phyloP scores from a whole-genome alignment of 805 yeast genomes.

The Nakazawaea pomicola region DNA sequence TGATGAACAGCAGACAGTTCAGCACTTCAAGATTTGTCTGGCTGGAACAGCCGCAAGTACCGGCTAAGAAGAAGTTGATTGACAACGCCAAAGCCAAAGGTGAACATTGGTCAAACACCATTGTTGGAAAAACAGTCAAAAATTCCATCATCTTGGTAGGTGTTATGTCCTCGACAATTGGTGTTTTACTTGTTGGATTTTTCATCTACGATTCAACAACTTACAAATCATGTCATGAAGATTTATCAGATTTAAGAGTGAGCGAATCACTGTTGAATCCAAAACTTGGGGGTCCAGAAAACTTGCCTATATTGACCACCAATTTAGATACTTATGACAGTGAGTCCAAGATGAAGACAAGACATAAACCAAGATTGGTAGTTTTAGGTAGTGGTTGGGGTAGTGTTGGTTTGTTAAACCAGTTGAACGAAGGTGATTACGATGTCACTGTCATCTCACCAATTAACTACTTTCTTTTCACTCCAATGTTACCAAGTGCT shows the following conservation, averaged over 20 bases:
- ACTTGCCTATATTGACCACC: slow-evolving; percentile 54
- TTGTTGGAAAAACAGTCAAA: slow-evolving; percentile 4
- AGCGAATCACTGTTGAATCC: slow-evolving; percentile 52
- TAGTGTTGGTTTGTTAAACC: slow-evolving; percentile 52
- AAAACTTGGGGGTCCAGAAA: slow-evolving; percentile 63
- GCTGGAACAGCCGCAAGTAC: neutral
- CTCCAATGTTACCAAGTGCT: slow-evolving; percentile 65
- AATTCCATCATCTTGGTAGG: slow-evolving; percentile 24
- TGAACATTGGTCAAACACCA: slow-evolving; percentile 1
- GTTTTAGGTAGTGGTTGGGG: slow-evolving; percentile 73
- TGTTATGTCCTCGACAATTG: slow-evolving; percentile 36
- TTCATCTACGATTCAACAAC: slow-evolving; percentile 65
- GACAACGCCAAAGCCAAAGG: neutral
- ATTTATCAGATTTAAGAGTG: slow-evolving; percentile 34
- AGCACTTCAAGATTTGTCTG: neutral
- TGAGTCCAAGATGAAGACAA: slow-evolving; percentile 36
- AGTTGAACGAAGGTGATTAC: slow-evolving; percentile 47
- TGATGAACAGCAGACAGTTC: neutral
- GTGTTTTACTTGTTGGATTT: slow-evolving; percentile 39
- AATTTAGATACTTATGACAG: slow-evolving; percentile 55
- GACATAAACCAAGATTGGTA: slow-evolving; percentile 52
- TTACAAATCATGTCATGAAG: slow-evolving; percentile 38
- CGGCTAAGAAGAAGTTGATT: neutral
- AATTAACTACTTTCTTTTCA: slow-evolving; percentile 62
- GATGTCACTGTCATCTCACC: slow-evolving; percentile 67